Percentiles rank a stretch among this genome's conserved stretches.
phyloP scores from a whole-genome alignment of 1,284 basidiomycete species.

The Gomphus bonarii region DNA sequence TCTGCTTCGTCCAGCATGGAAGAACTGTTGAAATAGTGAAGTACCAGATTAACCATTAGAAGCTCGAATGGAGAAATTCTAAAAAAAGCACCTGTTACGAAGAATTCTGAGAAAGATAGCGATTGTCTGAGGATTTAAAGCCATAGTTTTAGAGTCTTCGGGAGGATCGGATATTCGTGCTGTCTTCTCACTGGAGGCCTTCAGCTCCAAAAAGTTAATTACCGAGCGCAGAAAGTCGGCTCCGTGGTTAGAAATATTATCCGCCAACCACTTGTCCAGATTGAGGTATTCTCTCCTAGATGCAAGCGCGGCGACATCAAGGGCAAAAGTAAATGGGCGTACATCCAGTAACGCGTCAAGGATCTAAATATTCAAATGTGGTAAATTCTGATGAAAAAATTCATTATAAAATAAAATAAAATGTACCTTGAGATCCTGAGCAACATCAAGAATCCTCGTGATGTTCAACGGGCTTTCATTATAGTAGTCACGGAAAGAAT shows the following conservation, averaged over 20 bases:
- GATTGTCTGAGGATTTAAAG: slow-evolving; percentile 77
- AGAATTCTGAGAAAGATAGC: slow-evolving; percentile 86
- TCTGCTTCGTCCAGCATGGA: slow-evolving; percentile 65
- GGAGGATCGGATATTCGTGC: slow-evolving; percentile 70
- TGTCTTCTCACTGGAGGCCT: slow-evolving; percentile 82
- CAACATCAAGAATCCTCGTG: slow-evolving; percentile 89
- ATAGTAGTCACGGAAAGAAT: slow-evolving; percentile 87
- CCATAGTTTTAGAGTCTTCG: slow-evolving; percentile 72
- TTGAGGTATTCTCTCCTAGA: slow-evolving; percentile 91
- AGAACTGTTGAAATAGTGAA: slow-evolving; percentile 33
- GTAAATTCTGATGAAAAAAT: background rate
- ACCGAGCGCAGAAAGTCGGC: slow-evolving; percentile 82
- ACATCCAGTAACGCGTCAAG: slow-evolving; percentile 84
- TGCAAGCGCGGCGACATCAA: slow-evolving; percentile 90
- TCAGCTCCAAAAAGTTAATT: slow-evolving; percentile 81
- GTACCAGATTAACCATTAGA: slow-evolving; percentile 16
- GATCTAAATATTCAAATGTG: slow-evolving; percentile 42
- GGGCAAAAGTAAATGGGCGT: slow-evolving; percentile 77
- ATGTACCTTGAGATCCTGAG: slow-evolving; percentile 87
- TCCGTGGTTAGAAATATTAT: slow-evolving; percentile 74
- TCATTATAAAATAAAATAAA: slow-evolving; percentile 15
- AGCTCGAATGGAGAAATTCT: background rate
- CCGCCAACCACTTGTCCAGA: slow-evolving; percentile 92
- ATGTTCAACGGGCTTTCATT: slow-evolving; percentile 89
- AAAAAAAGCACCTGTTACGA: slow-evolving; percentile 61